Base-by-base conservation (phyloP, 1,284 basidiomycete species). In the Xerocomus amazonicus region DNA sequence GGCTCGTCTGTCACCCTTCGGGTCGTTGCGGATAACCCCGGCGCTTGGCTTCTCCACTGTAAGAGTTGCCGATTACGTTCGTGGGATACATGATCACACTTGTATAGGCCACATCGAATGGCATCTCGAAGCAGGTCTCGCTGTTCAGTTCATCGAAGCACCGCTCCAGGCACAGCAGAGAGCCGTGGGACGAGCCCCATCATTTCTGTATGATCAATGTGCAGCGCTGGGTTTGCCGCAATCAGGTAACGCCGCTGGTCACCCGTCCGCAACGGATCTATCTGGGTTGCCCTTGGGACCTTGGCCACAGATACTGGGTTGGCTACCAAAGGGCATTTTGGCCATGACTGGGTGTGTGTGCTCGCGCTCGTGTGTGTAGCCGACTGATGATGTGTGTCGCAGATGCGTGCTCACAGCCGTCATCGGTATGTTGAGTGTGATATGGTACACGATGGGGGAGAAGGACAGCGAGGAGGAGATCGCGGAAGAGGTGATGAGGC, bases 11-110 rank as follows among this genome's bases (percentile, higher is more conserved):
- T 76, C 14, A 88, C 83, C 0, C 68, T 92, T 40, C 81, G 88
- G 12, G 61, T 90, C 52, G 67, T 81, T 45, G 86, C 87, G 0
- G 84, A 92, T 61, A 93, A 93, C 66, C 91, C 91, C 1, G 91
- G 91, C 7, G 80, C 78, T 2, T 93, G 91, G 90, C 70, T 92
- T 56, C 80, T 92, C 63, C 89, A 83, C 68, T 90, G 90, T 84
- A 59, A 47, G 79, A 69, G 19, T 40, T 38, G 34, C 13, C 4
- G 28, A 34, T 13, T 10, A 6, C n/a, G 9, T 12, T n/a, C 23
- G 16, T 23, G 19, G n/a, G 23, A 31, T 6, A n/a, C 9, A n/a
- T 50, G 1, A 40, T 28, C 34, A 23, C 33, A 39, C 23, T 34
- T n/a, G 17, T 13, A 6, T 50, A 86, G 84, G 84, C 64, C 86